Evolutionary conservation across 306 rosid species (phyloP), one percentile per base, ranked within the genome.

Genomic region (Vigna trinervia): DNA sequence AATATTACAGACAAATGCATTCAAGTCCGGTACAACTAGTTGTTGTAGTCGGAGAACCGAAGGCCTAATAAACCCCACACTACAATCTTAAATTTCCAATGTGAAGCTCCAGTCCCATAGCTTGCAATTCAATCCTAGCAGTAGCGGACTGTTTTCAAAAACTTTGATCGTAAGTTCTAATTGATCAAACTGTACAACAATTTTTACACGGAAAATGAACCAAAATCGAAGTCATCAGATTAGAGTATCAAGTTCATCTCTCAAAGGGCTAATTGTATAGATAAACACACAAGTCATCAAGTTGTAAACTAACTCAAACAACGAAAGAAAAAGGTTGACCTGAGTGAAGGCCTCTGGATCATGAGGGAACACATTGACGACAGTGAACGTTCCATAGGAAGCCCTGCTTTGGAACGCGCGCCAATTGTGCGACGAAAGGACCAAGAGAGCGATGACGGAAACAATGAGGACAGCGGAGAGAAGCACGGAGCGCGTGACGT

Each of bases 341-440:
- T 95, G 98, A 52, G 97, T 95, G 81, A 90, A 90, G 73, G 98
- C 98, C 23, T 56, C n/a, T 30, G 92, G 90, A 41, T 95, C 98
- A 56, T 95, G 98, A 82, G 95, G 92, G 67, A 89, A 92, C 75
- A 79, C 92, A 68, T 95, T 87, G 81, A 95, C 90, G 13, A 95
- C 96, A 22, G 89, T 83, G 82, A 84, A 82, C 5, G 84, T 88
- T 28, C 89, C 86, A 50, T 57, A 81, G 5, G 78, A 84, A 72
- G 43, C 65, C 1, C 1, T 47, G 34, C 28, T 17, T 12, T n/a
- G 69, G 61, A 83, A 32, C 3, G 38, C 79, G 20, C 73, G 81
- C 83, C 80, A 78, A 41, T 38, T 61, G 85, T 59, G 78, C 38
- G 88, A 76, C 8, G 96, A 87, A 84, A 90, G 54, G 82, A 78